Evolutionary conservation across 306 rosid species (phyloP).

Genomic region (Fragaria ananassa): DNA sequence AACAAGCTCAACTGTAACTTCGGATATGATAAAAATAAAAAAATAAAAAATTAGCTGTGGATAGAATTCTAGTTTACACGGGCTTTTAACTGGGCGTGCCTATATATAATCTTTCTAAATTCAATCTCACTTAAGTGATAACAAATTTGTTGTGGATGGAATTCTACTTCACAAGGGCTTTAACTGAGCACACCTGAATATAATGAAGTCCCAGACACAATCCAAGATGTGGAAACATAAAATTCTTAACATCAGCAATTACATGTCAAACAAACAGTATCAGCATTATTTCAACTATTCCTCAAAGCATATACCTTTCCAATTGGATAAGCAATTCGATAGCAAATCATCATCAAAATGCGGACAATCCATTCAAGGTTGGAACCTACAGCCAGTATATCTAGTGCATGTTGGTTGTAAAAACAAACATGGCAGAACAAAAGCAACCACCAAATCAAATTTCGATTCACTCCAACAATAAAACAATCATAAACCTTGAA

Average conservation of each 20-base stretch:
- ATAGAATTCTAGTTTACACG: too few relatives aligned
- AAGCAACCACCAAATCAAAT: slow-evolving; percentile 2
- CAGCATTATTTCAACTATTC: background rate
- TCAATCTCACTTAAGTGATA: slow-evolving; percentile 12
- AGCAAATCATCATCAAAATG: slow-evolving; percentile 72
- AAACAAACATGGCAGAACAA: slow-evolving; percentile 56
- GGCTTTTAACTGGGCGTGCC: too few relatives aligned
- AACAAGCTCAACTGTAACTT: too few relatives aligned
- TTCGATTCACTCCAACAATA: background rate
- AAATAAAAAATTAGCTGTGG: too few relatives aligned
- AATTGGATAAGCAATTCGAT: slow-evolving; percentile 77
- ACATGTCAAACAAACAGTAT: background rate
- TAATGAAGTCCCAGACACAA: slow-evolving; percentile 65
- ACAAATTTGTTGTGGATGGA: slow-evolving; percentile 7
- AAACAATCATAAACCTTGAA: slow-evolving; percentile 8
- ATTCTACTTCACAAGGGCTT: slow-evolving; percentile 61
- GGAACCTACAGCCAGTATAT: slow-evolving; percentile 87
- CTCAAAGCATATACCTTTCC: slow-evolving; percentile 61
- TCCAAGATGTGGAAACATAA: slow-evolving; percentile 67
- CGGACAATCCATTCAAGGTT: slow-evolving; percentile 50
- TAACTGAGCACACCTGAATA: slow-evolving; percentile 82
- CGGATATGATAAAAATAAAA: too few relatives aligned
- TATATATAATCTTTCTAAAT: background rate
- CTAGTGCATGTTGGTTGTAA: slow-evolving; percentile 93
- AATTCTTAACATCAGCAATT: slow-evolving; percentile 19